Conservation (phyloP, 2,329 filamentous ascomycete species). For the Diplodia corticola region DNA sequence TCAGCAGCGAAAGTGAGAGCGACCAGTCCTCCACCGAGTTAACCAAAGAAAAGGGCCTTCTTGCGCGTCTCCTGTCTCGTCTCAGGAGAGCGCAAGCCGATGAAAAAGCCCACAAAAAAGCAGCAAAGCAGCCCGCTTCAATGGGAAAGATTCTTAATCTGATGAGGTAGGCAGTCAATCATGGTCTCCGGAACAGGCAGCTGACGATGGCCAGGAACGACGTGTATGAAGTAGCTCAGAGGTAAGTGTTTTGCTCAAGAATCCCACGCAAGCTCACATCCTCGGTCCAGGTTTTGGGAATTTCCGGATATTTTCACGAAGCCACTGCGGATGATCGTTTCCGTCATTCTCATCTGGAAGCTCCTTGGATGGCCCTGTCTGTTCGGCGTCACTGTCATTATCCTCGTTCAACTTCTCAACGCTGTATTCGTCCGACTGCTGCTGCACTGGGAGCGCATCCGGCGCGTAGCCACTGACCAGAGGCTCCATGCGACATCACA, state of each 20-base stretch:
- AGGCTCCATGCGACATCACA: conserved; percentile 80
- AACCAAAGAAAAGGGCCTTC: background rate
- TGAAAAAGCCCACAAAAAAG: conserved; percentile 26
- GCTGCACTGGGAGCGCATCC: conserved; percentile 67
- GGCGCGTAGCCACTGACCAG: conserved; percentile 72
- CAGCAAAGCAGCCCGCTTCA: conserved; percentile 62
- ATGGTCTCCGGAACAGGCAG: background rate
- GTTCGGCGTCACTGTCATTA: conserved; percentile 68
- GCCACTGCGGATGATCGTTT: conserved; percentile 74
- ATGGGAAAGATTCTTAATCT: conserved; percentile 91
- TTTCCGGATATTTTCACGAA: conserved; percentile 73
- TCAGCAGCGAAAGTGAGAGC: background rate
- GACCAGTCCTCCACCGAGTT: background rate
- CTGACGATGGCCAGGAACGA: conserved; percentile 52
- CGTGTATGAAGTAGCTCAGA: conserved; percentile 77
- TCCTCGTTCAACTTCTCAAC: conserved; percentile 70
- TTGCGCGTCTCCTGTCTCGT: background rate
- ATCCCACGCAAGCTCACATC: background rate
- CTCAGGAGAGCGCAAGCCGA: conserved; percentile 29
- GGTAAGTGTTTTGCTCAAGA: conserved; percentile 26
- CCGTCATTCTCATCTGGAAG: conserved; percentile 71
- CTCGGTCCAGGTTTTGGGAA: conserved; percentile 74
- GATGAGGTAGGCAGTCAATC: conserved; percentile 58
- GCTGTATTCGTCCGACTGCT: conserved; percentile 65
- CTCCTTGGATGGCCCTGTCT: conserved; percentile 80